Evolutionary conservation across 176 grass and related monocot species (phyloP).

Genomic region (Oryza longistaminata): DNA sequence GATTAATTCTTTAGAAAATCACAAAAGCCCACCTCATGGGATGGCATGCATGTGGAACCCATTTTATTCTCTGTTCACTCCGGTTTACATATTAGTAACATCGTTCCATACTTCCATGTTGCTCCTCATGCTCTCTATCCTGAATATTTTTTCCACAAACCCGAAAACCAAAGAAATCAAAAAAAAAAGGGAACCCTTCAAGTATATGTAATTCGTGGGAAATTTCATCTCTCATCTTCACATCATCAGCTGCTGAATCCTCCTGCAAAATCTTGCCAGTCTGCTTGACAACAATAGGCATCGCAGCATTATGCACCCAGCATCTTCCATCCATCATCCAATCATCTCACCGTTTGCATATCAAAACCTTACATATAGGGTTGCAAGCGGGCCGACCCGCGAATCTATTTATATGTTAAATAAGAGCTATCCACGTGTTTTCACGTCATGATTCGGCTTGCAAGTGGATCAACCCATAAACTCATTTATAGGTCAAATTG

Average conservation of each 20-base stretch:
- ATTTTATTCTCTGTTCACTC: not conserved
- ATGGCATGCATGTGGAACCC: too few relatives aligned
- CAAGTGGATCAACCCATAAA: too few relatives aligned
- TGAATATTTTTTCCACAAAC: not conserved
- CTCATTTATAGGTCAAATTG: too few relatives aligned
- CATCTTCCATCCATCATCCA: too few relatives aligned
- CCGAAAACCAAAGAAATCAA: too few relatives aligned
- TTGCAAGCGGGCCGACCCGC: too few relatives aligned
- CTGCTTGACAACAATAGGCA: not conserved
- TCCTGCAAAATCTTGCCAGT: constrained; percentile 17
- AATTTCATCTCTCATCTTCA: not conserved
- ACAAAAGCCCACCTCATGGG: too few relatives aligned
- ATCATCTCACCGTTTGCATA: constrained; percentile 1
- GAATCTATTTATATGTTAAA: too few relatives aligned
- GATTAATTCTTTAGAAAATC: too few relatives aligned
- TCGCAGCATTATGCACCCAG: not conserved
- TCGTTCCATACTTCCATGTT: not conserved
- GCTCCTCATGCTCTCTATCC: not conserved
- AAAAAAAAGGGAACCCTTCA: not conserved
- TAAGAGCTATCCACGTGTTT: too few relatives aligned
- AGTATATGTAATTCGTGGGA: not conserved
- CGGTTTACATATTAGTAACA: not conserved
- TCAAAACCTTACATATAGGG: not conserved
- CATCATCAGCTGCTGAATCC: not conserved
- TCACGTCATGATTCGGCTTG: too few relatives aligned